phyloP scores from a whole-genome alignment of 2,329 filamentous ascomycete genomes.

The Lasiodiplodia theobromae region DNA sequence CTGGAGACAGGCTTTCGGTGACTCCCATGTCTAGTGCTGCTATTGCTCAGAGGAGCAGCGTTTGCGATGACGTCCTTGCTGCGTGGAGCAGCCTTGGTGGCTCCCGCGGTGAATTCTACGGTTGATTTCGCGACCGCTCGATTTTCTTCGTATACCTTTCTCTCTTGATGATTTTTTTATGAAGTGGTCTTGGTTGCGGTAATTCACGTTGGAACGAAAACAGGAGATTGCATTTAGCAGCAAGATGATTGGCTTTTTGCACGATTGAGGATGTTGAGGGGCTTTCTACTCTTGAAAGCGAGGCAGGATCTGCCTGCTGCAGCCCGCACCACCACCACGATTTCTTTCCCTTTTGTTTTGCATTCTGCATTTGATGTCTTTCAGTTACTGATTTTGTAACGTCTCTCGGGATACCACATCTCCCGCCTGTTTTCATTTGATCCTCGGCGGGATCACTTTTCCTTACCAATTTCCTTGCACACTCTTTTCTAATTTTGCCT shows the following conservation, averaged over 20 bases:
- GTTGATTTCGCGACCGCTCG: neutral
- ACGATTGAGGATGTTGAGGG: neutral
- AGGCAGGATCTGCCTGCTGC: neutral
- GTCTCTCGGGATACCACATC: slow-evolving; percentile 20
- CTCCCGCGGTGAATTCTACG: slow-evolving; percentile 12
- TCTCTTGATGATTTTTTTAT: slow-evolving; percentile 1
- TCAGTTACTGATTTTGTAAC: neutral
- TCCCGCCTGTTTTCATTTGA: neutral
- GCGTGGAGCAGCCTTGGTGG: slow-evolving; percentile 57
- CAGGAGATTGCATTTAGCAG: neutral
- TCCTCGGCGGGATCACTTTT: slow-evolving; percentile 1
- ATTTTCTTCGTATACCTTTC: neutral
- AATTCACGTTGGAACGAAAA: slow-evolving; percentile 10
- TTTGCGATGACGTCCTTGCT: slow-evolving; percentile 55
- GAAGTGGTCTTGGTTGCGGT: neutral
- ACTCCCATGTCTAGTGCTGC: neutral
- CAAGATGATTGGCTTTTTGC: neutral
- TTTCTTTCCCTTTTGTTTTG: neutral
- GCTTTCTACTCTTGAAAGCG: neutral
- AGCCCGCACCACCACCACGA: slow-evolving; percentile 1
- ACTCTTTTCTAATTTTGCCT: neutral
- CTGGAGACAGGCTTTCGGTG: neutral
- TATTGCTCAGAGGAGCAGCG: slow-evolving; percentile 43
- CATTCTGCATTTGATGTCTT: neutral
- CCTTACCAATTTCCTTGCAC: neutral